Evolutionary conservation across 1,284 basidiomycete species (phyloP), one percentile per base, ranked within the genome.

Genomic region (Heterobasidion occidentale): DNA sequence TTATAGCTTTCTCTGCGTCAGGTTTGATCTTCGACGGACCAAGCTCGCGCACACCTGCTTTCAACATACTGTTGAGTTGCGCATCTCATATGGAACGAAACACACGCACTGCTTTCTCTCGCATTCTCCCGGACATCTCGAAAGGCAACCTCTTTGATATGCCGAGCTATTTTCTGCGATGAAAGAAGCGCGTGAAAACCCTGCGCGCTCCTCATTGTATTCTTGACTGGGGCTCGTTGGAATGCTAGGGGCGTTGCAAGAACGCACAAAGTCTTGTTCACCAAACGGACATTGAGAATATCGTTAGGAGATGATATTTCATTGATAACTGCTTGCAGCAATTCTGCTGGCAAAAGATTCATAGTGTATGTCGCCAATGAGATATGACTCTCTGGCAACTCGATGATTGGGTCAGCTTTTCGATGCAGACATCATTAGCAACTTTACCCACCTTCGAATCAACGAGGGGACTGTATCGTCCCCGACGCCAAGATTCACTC

Each of bases 191-290:
- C 51, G 36, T 46, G 48, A 9, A 60, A 50, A 1, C 56, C 56
- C 4, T 15, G 45, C 1, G 52, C 52, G 19, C 59, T 60, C 9
- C 47, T 19, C 9, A 47, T 34, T 11, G 54, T 58, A 46, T 60
- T 62, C 7, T 52, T 57, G 17, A 60, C 62, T 36, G 56, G 58
- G 3, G 52, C 55, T 6, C 52, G 55, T 8, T 50, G 53, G 44
- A 64, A 64, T 3, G 60, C 61, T 27, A n/a, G 38, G 4, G 61
- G 61, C 9, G 62, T 64, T 3, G 61, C 59, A 33, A 60, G 53
- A 6, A 34, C 52, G 38, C 49, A 59, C 46, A 62, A 60, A 8
- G 58, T 62, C 53, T 54, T 56, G 42, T 60, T 55, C 20, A 60
- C 60, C 7, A 36, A 56, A 12, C 62, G 60, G 7, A 64, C 55